These are phyloP conservation scores for Lentinula sp. DNA, from an alignment of 768 basidiomycete species.

Conservation along the genomic window DNA sequence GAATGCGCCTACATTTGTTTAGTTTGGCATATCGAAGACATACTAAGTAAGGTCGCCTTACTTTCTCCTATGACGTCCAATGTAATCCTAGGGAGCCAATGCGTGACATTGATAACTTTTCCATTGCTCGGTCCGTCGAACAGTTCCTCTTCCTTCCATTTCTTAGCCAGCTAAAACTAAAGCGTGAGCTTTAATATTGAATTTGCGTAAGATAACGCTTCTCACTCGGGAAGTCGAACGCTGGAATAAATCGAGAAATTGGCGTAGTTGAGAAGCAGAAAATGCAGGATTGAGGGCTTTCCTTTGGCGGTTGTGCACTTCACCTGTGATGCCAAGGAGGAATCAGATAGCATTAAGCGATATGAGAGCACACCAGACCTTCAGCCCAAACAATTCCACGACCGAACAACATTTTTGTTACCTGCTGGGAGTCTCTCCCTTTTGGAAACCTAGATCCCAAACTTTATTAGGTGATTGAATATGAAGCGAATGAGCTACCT, in stretches of 20 bases:
- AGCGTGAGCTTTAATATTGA: neutral
- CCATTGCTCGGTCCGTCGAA: neutral
- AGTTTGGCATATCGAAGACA: neutral
- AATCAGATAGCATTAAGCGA: neutral
- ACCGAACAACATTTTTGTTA: constrained; percentile 14
- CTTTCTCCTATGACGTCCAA: constrained; percentile 30
- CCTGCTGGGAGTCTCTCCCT: constrained; percentile 13
- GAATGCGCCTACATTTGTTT: constrained; percentile 18
- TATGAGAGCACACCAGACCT: constrained; percentile 8
- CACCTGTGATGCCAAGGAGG: constrained; percentile 1
- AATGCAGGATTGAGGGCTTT: constrained; percentile 30
- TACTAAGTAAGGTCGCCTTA: constrained; percentile 2
- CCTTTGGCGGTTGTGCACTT: constrained; percentile 21
- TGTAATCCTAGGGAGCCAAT: constrained; percentile 23
- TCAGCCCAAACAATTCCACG: constrained; percentile 20
- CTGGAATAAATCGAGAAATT: constrained; percentile 20
- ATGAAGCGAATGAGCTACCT: neutral
- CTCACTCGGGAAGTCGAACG: constrained; percentile 14
- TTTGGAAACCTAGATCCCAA: constrained; percentile 19
- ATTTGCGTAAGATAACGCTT: too few relatives aligned
- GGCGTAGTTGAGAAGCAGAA: constrained; percentile 16
- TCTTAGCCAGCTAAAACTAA: constrained; percentile 18
- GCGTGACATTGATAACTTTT: constrained; percentile 15
- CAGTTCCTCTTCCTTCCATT: constrained; percentile 4
- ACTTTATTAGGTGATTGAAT: neutral